phyloP scores from a whole-genome alignment of 1,139 yeast genomes.

The Kazachstania sp. region DNA sequence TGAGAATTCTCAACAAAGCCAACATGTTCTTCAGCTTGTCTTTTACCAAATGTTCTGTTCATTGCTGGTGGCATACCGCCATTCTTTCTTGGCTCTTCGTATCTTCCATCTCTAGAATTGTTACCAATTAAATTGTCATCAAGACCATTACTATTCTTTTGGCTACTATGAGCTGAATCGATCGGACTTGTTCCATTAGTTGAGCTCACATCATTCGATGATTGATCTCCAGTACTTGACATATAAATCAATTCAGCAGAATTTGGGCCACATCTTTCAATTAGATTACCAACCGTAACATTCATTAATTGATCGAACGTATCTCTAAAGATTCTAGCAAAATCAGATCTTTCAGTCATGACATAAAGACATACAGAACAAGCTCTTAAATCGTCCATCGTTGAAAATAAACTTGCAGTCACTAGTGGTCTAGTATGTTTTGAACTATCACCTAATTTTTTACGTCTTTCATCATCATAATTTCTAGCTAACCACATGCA shows the following conservation, averaged over 20 bases:
- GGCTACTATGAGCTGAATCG: not conserved
- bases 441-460: slow-evolving; percentile 40
- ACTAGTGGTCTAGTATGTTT: slow-evolving; percentile 47
- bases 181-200: not conserved
- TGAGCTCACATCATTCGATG: not conserved
- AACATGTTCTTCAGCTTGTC: slow-evolving; percentile 25
- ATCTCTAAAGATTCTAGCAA: slow-evolving; percentile 49
- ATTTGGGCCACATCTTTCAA: slow-evolving; percentile 48
- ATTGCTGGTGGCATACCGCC: slow-evolving; percentile 48
- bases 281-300: slow-evolving; percentile 46
- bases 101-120: not conserved
- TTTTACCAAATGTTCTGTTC: slow-evolving; percentile 35
- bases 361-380: slow-evolving; percentile 51
- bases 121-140: not conserved
- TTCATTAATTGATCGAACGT: slow-evolving; percentile 53
- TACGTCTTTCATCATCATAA: slow-evolving; percentile 42
- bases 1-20: slow-evolving; percentile 29
- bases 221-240: not conserved
- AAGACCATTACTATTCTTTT: not conserved
- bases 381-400: slow-evolving; percentile 49
- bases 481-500: slow-evolving; percentile 55
- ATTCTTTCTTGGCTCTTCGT: slow-evolving; percentile 13
- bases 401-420: slow-evolving; percentile 41
- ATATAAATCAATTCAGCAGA: slow-evolving; percentile 42
- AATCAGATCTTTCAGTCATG: slow-evolving; percentile 50